A percentile compares a stretch with the other conserved stretches of the same genome.
phyloP scores from a whole-genome alignment of 768 basidiomycete species.

The Leccinum arenicola region DNA sequence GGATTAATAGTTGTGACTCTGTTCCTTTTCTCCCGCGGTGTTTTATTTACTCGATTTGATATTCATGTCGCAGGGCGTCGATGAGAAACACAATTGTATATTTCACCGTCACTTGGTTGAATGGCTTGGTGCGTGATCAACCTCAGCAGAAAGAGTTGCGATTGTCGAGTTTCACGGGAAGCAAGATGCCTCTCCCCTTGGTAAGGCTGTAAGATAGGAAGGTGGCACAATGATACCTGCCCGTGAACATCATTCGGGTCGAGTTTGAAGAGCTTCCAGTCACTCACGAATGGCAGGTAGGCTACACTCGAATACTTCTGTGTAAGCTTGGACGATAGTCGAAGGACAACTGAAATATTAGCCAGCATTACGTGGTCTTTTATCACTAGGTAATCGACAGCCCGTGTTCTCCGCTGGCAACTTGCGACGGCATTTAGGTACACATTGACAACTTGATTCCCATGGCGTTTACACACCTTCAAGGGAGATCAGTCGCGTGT shows the following conservation, averaged over 20 bases:
- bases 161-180: neutral
- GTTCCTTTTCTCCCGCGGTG: constrained; percentile 17
- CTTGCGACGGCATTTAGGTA: neutral
- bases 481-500: neutral
- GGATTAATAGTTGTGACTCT: constrained; percentile 12
- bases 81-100: constrained; percentile 2
- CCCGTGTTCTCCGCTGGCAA: neutral
- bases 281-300: neutral
- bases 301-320: neutral
- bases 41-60: constrained; percentile 29
- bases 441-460: neutral
- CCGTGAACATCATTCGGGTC: neutral
- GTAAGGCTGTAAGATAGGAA: neutral
- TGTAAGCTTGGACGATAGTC: neutral
- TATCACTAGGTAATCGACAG: constrained; percentile 4
- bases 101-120: neutral
- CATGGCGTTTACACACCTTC: neutral
- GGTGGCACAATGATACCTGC: neutral
- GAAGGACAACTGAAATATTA: neutral
- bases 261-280: neutral
- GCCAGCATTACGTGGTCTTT: constrained; percentile 33
- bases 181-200: neutral
- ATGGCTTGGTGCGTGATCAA: neutral
- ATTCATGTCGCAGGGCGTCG: neutral
- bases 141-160: neutral